Conservation (phyloP, 2,329 filamentous ascomycete species). For the Beauveria varroae region DNA sequence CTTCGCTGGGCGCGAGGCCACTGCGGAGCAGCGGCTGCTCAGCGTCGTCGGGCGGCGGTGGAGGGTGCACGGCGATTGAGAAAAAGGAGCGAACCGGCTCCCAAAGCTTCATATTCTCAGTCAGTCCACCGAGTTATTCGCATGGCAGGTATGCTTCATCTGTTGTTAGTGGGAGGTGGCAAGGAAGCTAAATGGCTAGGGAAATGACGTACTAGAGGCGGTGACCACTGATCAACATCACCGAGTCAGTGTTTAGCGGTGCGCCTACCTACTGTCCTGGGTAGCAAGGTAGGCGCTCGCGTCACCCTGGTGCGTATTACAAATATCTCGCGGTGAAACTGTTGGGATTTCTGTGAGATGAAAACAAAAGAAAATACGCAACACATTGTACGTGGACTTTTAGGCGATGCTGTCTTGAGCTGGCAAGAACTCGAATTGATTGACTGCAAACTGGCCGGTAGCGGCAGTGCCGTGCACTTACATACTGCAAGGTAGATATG, state of each 20-base stretch:
- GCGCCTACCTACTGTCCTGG: too few species aligned
- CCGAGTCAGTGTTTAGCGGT: not conserved
- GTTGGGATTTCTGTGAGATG: too few species aligned
- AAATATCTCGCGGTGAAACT: too few species aligned
- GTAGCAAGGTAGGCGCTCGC: too few species aligned
- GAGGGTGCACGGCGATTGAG: not conserved
- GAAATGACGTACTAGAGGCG: not conserved
- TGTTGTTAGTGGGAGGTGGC: not conserved
- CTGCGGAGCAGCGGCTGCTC: constrained; percentile 51
- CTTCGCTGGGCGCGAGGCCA: constrained; percentile 41
- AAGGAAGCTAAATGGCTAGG: not conserved
- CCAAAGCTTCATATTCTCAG: not conserved
- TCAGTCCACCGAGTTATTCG: not conserved
- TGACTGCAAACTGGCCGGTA: too few species aligned
- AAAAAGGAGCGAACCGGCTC: not conserved
- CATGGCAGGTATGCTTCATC: not conserved
- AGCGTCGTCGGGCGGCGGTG: constrained; percentile 19
- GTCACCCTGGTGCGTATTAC: too few species aligned
- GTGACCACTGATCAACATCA: not conserved
- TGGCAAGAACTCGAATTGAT: too few species aligned
- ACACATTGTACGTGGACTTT: too few species aligned
- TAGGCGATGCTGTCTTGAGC: too few species aligned
- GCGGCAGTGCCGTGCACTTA: too few species aligned
- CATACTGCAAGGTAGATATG: too few species aligned
- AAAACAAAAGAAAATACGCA: too few species aligned